These are phyloP conservation scores for Apodospora peruviana DNA, from an alignment of 495 filamentous ascomycete species.

Conservation along the genomic window DNA sequence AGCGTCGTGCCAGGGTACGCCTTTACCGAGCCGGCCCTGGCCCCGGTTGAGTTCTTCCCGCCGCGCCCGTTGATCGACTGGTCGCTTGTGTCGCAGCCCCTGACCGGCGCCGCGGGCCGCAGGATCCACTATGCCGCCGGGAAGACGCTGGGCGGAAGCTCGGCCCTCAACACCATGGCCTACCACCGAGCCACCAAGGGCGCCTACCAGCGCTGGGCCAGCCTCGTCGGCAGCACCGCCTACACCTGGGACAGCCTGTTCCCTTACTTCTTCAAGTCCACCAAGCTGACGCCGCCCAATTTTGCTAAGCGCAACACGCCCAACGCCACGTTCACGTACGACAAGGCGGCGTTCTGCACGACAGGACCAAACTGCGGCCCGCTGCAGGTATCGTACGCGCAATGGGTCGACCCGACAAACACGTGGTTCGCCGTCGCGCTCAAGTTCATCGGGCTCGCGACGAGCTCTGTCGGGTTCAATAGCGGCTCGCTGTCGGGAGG, in stretches of 20 bases:
- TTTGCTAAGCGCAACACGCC: conserved; percentile 11
- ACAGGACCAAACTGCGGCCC: conserved; percentile 16
- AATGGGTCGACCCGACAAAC: conserved; percentile 21
- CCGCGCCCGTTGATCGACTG: conserved; percentile 39
- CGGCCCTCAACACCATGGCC: conserved; percentile 49
- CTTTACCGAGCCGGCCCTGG: conserved; percentile 9
- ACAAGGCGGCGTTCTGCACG: conserved; percentile 13
- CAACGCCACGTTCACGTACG: conserved; percentile 22
- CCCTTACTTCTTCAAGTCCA: conserved; percentile 37
- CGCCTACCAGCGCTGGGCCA: conserved; percentile 43
- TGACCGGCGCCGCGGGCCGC: conserved; percentile 12
- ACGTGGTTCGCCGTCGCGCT: conserved; percentile 32
- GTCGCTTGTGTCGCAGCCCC: conserved; percentile 35
- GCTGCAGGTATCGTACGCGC: conserved; percentile 13
- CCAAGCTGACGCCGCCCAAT: conserved; percentile 28
- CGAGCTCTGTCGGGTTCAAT: conserved; percentile 23
- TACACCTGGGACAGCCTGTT: conserved; percentile 41
- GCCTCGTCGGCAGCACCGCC: conserved; percentile 34
- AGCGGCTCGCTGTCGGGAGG: conserved; percentile 31
- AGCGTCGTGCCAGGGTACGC: conserved; percentile 35
- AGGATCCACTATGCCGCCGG: conserved; percentile 34
- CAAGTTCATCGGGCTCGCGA: conserved; percentile 25
- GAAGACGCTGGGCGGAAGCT: conserved; percentile 40
- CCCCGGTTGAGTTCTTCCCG: conserved; percentile 7
- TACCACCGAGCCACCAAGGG: conserved; percentile 33